Conservation (phyloP, 1,139 yeast species). For the Diutina mesorugosa region DNA sequence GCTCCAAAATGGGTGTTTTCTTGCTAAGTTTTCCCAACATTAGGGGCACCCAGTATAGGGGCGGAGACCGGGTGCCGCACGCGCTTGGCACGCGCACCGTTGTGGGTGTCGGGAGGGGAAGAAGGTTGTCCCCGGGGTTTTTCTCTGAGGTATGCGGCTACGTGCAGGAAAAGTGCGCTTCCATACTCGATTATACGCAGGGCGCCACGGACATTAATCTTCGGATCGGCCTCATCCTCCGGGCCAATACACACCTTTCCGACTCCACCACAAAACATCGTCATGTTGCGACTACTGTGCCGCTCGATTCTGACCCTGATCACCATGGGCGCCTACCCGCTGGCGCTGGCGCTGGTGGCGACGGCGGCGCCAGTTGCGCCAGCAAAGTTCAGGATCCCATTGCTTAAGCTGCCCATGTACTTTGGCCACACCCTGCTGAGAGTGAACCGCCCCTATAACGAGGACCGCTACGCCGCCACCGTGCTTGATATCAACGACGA, state of each 20-base stretch:
- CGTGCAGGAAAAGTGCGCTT: not conserved
- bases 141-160: not conserved
- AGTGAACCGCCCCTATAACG: conserved; percentile 67
- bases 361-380: not conserved
- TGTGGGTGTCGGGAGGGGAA: not conserved
- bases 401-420: conserved; percentile 59
- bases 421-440: conserved; percentile 74
- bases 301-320: not conserved
- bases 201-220: not conserved
- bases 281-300: not conserved
- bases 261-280: not conserved
- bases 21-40: too few species aligned
- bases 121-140: not conserved
- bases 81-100: too few species aligned
- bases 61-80: not conserved
- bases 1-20: too few species aligned
- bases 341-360: not conserved
- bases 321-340: conserved; percentile 1
- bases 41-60: too few species aligned
- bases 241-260: not conserved
- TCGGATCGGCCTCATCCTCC: not conserved
- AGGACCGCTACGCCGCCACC: conserved; percentile 62
- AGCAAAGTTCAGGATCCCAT: conserved; percentile 28
- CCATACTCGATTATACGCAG: not conserved
- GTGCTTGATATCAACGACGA: conserved; percentile 23